Evolutionary conservation across 1,284 basidiomycete genomes (phyloP), one percentile per base, ranked within the genome.

Genomic region (Sporisorium exsertum): DNA sequence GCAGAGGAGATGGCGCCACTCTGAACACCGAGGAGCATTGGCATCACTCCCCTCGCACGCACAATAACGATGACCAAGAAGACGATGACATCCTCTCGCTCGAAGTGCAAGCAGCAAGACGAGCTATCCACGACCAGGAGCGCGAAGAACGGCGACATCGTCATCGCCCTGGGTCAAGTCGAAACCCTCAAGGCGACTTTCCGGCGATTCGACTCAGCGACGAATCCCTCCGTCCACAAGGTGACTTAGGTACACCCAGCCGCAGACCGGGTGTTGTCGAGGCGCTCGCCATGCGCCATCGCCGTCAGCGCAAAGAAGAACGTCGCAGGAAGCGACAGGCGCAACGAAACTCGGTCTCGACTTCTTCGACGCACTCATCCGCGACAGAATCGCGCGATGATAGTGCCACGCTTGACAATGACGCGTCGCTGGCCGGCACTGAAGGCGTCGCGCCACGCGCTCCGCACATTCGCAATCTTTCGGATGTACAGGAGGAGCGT

Each of bases 271-370:
- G 68, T 29, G 73, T 62, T 5, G 73, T 76, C n/a, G 73, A 76
- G 40, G 64, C 60, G 10, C 68, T 76, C 18, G 73, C 73, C 5
- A 58, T 72, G 68, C 73, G 73, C n/a, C 73, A 76, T 51, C 67
- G 55, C 15, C 50, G 47, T 9, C 55, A 67, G 3, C 73, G 59
- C 43, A 65, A 58, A 35, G 22, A 64, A 27, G 56, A 70, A 40
- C 72, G 72, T 43, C 54, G 61, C 12, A 54, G 50, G 45, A 62
- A 40, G 47, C 72, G 63, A 12, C 50, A 27, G 22, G 59, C 60
- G n/a, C 54, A 53, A 5, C 60, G 52, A 33, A 57, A 52, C n/a
- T 71, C 72, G 5, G 57, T 56, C 2, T 70, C 72, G 7, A 53
- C 72, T 2, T 18, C 58, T 18, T 68, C 65, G 2, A 55, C 72